These are phyloP conservation scores for Cyclospora cayetanensis DNA, from an alignment of 169 alveolate species.

Conservation along the genomic window DNA sequence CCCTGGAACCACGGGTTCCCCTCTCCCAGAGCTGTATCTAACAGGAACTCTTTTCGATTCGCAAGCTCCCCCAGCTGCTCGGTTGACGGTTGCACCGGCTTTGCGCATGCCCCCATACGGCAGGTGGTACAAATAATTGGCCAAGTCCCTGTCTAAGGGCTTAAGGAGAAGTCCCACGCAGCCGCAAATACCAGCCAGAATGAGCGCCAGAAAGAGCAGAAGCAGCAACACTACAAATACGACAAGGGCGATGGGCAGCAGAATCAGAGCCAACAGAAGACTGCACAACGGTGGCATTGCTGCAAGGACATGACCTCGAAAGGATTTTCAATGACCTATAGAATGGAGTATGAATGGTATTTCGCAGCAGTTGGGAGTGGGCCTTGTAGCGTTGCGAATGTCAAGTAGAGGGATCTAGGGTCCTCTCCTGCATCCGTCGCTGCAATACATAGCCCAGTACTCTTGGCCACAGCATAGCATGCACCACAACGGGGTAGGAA, in stretches of 20 bases:
- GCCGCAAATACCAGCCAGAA: background rate
- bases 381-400: too few relatives aligned
- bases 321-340: too few relatives aligned
- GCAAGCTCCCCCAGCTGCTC: background rate
- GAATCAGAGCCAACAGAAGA: background rate
- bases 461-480: too few relatives aligned
- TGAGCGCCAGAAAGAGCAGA: conserved; percentile 1
- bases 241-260: conserved; percentile 13
- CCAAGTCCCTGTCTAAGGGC: background rate
- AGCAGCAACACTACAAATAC: background rate
- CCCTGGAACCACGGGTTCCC: too few relatives aligned
- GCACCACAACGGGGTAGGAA: too few relatives aligned
- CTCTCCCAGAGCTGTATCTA: too few relatives aligned
- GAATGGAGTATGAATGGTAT: too few relatives aligned
- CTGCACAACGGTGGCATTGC: conserved; percentile 37
- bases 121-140: background rate
- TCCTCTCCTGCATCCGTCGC: too few relatives aligned
- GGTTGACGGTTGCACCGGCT: background rate
- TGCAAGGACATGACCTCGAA: background rate
- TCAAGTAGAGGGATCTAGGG: too few relatives aligned
- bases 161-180: background rate
- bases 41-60: background rate
- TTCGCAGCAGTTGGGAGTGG: too few relatives aligned
- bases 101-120: conserved; percentile 11
- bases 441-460: too few relatives aligned